These are phyloP conservation scores for Mimosa pudica DNA, from an alignment of 306 rosid genomes.

Conservation along the genomic window DNA sequence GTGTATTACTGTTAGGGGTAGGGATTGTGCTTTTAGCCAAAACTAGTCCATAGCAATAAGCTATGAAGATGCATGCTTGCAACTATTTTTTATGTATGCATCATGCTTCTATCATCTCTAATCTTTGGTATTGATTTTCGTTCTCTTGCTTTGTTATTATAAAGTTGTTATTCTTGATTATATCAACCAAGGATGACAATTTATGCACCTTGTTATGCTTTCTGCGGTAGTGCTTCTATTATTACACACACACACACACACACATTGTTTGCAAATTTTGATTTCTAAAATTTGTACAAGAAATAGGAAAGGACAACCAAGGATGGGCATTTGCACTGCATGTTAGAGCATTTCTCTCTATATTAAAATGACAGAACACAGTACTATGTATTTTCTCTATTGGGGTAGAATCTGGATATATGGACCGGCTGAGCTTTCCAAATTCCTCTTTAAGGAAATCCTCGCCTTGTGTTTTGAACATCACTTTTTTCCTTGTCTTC, in stretches of 20 bases:
- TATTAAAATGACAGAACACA: not conserved
- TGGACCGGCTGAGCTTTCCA: constrained; percentile 2
- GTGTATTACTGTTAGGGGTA: constrained; percentile 15
- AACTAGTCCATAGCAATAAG: constrained; percentile 18
- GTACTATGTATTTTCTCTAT: not conserved
- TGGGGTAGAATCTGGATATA: not conserved
- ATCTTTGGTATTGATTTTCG: constrained; percentile 2
- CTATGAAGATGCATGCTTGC: constrained; percentile 3
- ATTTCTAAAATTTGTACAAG: not conserved
- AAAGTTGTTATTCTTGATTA: constrained; percentile 15
- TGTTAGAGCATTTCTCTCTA: not conserved
- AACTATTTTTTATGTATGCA: constrained; percentile 4
- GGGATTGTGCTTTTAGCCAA: too few relatives aligned
- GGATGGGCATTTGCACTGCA: not conserved
- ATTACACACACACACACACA: not conserved
- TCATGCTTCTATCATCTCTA: constrained; percentile 6
- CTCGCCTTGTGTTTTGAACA: not conserved
- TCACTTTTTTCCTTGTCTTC: not conserved
- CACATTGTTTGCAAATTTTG: constrained; percentile 12
- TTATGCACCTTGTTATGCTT: not conserved
- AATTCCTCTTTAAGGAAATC: not conserved
- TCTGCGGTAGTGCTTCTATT: constrained; percentile 18
- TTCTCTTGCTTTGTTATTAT: not conserved
- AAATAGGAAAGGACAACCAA: not conserved
- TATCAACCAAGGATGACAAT: constrained; percentile 1